Percentiles rank a stretch among this genome's conserved stretches.
Conservation (phyloP, 2,329 filamentous ascomycete species). For the Emergomyces pasteurianus region DNA sequence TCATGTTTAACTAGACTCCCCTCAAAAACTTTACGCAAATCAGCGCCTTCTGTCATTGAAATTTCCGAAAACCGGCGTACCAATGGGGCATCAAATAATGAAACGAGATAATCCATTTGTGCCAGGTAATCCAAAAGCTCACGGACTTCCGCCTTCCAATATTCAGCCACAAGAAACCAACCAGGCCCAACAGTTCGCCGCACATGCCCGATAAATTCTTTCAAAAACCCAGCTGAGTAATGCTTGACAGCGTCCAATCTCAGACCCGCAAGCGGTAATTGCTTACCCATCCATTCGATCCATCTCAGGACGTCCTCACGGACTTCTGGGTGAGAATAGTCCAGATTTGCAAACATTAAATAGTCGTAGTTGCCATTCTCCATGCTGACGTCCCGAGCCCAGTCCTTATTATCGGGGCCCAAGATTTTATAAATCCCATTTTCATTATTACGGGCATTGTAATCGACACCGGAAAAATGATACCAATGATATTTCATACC, state of each 20-base stretch:
- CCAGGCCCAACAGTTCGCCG: constrained; percentile 39
- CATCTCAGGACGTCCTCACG: constrained; percentile 52
- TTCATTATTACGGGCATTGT: constrained; percentile 44
- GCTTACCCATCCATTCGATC: constrained; percentile 54
- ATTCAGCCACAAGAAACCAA: constrained; percentile 58
- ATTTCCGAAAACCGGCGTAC: constrained; percentile 55
- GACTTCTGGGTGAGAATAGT: constrained; percentile 54
- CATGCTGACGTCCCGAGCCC: constrained; percentile 50
- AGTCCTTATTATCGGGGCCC: constrained; percentile 48
- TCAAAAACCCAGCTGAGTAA: constrained; percentile 55
- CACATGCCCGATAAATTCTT: constrained; percentile 49
- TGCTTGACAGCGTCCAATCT: constrained; percentile 63
- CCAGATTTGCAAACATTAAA: constrained; percentile 61
- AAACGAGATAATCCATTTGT: constrained; percentile 46
- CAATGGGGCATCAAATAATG: constrained; percentile 56
- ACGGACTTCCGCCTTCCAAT: constrained; percentile 49
- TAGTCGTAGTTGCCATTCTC: constrained; percentile 57
- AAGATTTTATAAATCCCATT: constrained; percentile 55
- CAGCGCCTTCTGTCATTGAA: constrained; percentile 44
- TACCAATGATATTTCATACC: constrained; percentile 52
- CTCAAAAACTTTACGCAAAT: constrained; percentile 54
- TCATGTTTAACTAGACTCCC: constrained; percentile 43
- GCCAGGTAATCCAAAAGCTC: constrained; percentile 48
- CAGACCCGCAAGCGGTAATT: constrained; percentile 52
- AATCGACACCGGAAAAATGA: constrained; percentile 59